Evolutionary conservation across 2,329 filamentous ascomycete genomes (phyloP).

Genomic region (Penicillium fuscoglaucum): DNA sequence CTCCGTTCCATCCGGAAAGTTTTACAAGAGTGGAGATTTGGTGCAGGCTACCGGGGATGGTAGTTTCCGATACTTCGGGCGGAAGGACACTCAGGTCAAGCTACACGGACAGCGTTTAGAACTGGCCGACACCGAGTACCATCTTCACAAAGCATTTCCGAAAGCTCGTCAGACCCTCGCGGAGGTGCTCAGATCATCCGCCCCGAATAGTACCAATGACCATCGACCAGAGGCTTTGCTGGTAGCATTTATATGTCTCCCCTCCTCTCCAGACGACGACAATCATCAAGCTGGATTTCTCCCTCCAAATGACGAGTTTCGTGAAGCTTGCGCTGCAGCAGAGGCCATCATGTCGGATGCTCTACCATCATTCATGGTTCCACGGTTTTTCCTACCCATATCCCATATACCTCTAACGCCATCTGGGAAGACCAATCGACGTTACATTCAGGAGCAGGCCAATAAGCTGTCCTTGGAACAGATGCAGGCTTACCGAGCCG

Average conservation of each 20-base stretch:
- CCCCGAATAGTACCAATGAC: background rate
- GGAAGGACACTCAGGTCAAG: conserved; percentile 2
- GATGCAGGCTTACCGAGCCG: background rate
- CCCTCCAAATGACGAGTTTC: background rate
- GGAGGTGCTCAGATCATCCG: background rate
- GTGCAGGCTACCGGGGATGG: background rate
- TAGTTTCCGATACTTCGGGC: background rate
- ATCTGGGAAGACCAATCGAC: conserved; percentile 40
- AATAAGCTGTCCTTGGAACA: background rate
- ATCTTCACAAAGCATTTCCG: background rate
- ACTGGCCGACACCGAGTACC: background rate
- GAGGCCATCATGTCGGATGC: background rate
- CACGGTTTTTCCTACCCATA: conserved; percentile 35
- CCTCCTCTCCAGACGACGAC: background rate
- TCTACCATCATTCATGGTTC: conserved; percentile 19
- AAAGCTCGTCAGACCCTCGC: background rate
- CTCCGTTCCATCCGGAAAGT: no score
- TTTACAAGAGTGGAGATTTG: conserved; percentile 4
- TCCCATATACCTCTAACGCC: conserved; percentile 38
- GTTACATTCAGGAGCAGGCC: no score
- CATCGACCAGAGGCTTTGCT: background rate
- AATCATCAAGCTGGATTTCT: background rate
- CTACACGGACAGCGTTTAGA: background rate
- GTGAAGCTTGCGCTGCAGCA: background rate
- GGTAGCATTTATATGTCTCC: background rate